These are phyloP conservation scores for Podaxis rugospora DNA, from an alignment of 768 basidiomycete species.

Conservation along the genomic window DNA sequence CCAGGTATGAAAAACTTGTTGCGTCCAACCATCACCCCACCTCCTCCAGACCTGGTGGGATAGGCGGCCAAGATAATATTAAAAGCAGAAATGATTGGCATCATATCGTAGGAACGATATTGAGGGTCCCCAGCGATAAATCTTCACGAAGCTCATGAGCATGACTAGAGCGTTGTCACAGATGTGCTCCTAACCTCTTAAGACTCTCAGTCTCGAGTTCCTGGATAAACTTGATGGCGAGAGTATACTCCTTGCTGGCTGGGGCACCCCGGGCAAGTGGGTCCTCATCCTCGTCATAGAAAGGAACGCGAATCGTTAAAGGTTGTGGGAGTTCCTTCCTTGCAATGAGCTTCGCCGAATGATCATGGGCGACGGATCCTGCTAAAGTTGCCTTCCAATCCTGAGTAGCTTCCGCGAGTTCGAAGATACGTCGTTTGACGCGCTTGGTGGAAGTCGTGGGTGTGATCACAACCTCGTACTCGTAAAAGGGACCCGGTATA, in stretches of 20 bases:
- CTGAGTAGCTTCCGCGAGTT: constrained; percentile 50
- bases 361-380: constrained; percentile 53
- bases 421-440: constrained; percentile 56
- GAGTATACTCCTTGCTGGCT: constrained; percentile 42
- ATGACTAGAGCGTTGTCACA: neutral
- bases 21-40: constrained; percentile 57
- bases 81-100: constrained; percentile 58
- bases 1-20: constrained; percentile 63
- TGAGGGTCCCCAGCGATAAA: constrained; percentile 52
- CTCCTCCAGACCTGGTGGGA: constrained; percentile 47
- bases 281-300: constrained; percentile 47
- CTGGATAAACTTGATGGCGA: constrained; percentile 37
- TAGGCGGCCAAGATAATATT: constrained; percentile 60
- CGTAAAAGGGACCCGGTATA: constrained; percentile 45
- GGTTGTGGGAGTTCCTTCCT: constrained; percentile 42
- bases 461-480: constrained; percentile 57
- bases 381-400: constrained; percentile 44
- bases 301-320: constrained; percentile 37
- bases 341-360: constrained; percentile 47
- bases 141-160: constrained; percentile 27
- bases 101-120: constrained; percentile 51
- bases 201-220: constrained; percentile 51
- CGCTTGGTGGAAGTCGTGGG: constrained; percentile 47
- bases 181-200: constrained; percentile 25
- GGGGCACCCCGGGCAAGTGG: constrained; percentile 31